Evolutionary conservation across 176 grass and related monocot genomes (phyloP).

Genomic region (Puya raimondii): DNA sequence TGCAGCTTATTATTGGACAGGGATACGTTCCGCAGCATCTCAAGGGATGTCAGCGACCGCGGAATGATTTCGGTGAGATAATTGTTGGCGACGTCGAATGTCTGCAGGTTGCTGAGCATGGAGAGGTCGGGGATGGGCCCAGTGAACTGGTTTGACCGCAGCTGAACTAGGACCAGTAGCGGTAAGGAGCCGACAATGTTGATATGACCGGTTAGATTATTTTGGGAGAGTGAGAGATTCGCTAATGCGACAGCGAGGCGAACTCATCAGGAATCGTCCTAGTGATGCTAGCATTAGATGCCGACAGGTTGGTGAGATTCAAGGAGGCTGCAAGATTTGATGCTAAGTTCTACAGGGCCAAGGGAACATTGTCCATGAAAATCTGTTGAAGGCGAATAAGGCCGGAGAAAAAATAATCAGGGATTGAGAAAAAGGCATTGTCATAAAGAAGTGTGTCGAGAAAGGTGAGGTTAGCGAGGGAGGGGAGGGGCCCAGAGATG

Average conservation of each 20-base stretch:
- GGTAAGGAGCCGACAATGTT: slow-evolving; percentile 43
- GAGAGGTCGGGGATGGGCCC: slow-evolving; percentile 68
- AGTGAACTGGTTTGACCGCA: slow-evolving; percentile 69
- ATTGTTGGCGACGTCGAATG: slow-evolving; percentile 78
- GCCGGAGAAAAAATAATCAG: slow-evolving; percentile 43
- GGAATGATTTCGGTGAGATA: slow-evolving; percentile 53
- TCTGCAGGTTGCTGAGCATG: slow-evolving; percentile 29
- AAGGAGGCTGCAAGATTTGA: not conserved
- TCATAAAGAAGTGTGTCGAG: slow-evolving; percentile 46
- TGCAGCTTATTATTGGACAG: slow-evolving; percentile 76
- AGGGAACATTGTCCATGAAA: slow-evolving; percentile 43
- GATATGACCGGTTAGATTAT: slow-evolving; percentile 51
- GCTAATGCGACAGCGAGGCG: slow-evolving; percentile 33
- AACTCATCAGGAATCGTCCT: slow-evolving; percentile 49
- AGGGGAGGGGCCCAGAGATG: slow-evolving; percentile 42
- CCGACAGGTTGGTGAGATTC: slow-evolving; percentile 40
- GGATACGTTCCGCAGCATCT: slow-evolving; percentile 30
- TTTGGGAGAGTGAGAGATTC: slow-evolving; percentile 55
- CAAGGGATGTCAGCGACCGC: slow-evolving; percentile 25
- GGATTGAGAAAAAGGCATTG: slow-evolving; percentile 48
- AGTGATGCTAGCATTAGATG: slow-evolving; percentile 41
- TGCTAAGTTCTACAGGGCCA: slow-evolving; percentile 44
- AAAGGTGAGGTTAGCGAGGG: slow-evolving; percentile 32
- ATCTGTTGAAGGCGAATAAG: slow-evolving; percentile 31
- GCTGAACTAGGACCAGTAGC: slow-evolving; percentile 41